Evolutionary conservation across 1,139 yeast species (phyloP), one percentile per base, ranked within the genome.

Genomic region (Scheffersomyces insectosa): DNA sequence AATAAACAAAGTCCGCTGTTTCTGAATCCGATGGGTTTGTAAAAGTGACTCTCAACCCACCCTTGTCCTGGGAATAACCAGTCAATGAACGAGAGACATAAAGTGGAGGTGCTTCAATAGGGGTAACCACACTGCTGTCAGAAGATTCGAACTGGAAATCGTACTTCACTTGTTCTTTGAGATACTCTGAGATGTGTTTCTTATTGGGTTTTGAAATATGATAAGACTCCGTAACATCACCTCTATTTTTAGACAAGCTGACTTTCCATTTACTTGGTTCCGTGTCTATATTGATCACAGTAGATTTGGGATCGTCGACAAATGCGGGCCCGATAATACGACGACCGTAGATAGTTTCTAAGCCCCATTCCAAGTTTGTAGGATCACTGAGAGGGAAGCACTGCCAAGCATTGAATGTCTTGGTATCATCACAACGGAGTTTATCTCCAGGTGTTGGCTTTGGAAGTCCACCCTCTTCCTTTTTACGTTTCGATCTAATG

Each of bases 61-160:
- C 98, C 47, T 80, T 77, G 56, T 89, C 97, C 60, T 86, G 95
- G 2, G 97, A 91, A 58, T 85, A 87, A 0, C 98, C 98, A 0
- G 97, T 88, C 46, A 91, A 75, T 0, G 97, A 88, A 46, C 99
- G 79, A 15, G 95, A 85, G 0, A 86, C 95, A 45, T 63, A 67
- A 1, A 93, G 70, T 0, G 96, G 96, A 0, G 93, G 89, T 1
- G 60, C 55, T 2, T 58, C 65, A 1, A 70, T 52, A 0, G 72
- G 65, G 1, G 64, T 55, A 2, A 74, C 66, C 2, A 59, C 52
- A 1, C 65, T 52, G 30, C 76, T 68, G 48, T 76, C 63, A 4
- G 53, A 44, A 13, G 81, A 59, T 39, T 55, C 55, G 52, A 79
- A 63, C 40, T 55, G 54, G 41, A 81, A 49, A 52, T 80, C 77